Evolutionary conservation across 2,329 filamentous ascomycete genomes (phyloP), one percentile per base, ranked within the genome.

Genomic region (Rachicladosporium sp.): DNA sequence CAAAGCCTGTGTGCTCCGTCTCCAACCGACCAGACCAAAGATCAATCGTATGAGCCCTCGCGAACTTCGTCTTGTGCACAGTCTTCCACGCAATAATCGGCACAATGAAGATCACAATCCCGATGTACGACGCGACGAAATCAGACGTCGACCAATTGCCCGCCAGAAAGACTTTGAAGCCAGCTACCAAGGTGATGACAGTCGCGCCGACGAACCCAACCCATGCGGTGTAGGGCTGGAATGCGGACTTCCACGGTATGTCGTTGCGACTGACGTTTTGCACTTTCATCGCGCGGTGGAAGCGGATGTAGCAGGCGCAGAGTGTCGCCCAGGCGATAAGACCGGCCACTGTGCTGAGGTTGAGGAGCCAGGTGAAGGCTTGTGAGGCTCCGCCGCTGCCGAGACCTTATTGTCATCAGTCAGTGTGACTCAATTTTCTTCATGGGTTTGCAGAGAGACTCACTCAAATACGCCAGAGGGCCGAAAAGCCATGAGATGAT

Each of bases 281-380:
- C 1, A 51, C 55, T 15, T 54, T 55, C 34, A 67, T 54, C 4
- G 64, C 67, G 6, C 52, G 48, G 44, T 64, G 59, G 50, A 68
- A 68, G 36, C 62, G 62, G 45, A 71, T 60, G 68, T 27, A 63
- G 62, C 21, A 65, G 43, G 46, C 61, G 65, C 43, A 55, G 15
- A 19, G 33, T 32, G 48, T 51, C 15, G 42, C 45, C 50, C 50
- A 52, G 6, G 49, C 46, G 13, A 51, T 44, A 4, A 52, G 23
- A 12, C 49, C 49, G 10, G 49, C 49, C 3, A 51, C 46, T 3
- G 48, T 50, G 37, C 42, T 47, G 27, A 52, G 42, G 29, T 47
- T 51, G 9, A 41, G 43, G 9, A 51, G 37, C 50, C 50, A 52
- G 30, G 37, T 43, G 27, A 52, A 51, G 1, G 48, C 47, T 30